Conservation (phyloP, 768 basidiomycete species). For the Daedaleopsis sinensis region DNA sequence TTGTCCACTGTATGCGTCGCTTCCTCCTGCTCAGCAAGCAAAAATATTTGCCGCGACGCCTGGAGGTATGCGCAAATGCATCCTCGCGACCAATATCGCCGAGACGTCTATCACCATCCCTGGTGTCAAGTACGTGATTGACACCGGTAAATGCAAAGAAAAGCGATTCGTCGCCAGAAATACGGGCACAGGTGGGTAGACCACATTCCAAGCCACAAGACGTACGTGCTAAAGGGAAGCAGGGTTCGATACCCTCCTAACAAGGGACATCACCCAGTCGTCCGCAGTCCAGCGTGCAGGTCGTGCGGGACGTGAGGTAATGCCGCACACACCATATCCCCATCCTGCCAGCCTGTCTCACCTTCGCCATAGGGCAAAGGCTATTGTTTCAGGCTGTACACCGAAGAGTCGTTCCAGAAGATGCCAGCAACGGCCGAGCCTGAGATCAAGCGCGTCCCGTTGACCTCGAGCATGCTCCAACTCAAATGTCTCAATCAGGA, state of each 20-base stretch:
- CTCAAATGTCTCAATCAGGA: constrained; percentile 85
- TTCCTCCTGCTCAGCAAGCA: constrained; percentile 76
- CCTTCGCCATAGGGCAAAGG: constrained; percentile 62
- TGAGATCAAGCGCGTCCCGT: constrained; percentile 87
- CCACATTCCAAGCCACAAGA: neutral
- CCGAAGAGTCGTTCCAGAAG: constrained; percentile 72
- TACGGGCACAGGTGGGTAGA: constrained; percentile 62
- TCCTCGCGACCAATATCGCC: constrained; percentile 96
- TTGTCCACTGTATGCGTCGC: constrained; percentile 85
- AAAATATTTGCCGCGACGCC: constrained; percentile 76
- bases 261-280: constrained; percentile 83
- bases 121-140: constrained; percentile 93
- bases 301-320: constrained; percentile 92
- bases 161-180: constrained; percentile 78
- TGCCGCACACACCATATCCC: constrained; percentile 5
- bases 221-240: neutral
- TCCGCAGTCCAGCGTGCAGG: constrained; percentile 94
- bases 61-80: constrained; percentile 79
- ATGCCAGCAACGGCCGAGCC: constrained; percentile 76
- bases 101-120: constrained; percentile 98
- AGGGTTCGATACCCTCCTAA: constrained; percentile 90
- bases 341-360: neutral
- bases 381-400: constrained; percentile 90
- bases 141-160: constrained; percentile 95
- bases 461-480: constrained; percentile 83